These are phyloP conservation scores for Diaporthe caulivora DNA, from an alignment of 2,329 filamentous ascomycete genomes.

Conservation along the genomic window DNA sequence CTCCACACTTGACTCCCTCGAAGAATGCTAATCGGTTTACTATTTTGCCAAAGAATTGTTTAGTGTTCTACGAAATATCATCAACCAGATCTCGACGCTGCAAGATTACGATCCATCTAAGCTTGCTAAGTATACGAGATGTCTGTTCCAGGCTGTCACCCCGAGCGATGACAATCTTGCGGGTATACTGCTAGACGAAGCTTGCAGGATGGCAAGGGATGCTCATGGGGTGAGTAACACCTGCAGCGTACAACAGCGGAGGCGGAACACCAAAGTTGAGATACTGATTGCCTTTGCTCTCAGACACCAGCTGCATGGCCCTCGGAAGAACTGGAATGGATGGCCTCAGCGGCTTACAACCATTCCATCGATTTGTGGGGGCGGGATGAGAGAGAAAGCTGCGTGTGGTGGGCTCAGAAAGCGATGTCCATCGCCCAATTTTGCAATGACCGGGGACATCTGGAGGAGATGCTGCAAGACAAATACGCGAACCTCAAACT, in stretches of 20 bases:
- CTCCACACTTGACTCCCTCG: neutral
- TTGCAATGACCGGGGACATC: constrained; percentile 64
- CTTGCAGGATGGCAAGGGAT: constrained; percentile 64
- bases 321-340: constrained; percentile 78
- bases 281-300: neutral
- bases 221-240: constrained; percentile 58
- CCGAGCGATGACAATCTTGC: constrained; percentile 67
- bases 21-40: neutral
- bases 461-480: constrained; percentile 59
- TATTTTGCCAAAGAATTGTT: constrained; percentile 58
- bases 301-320: constrained; percentile 63
- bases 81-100: constrained; percentile 75
- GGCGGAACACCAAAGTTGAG: neutral
- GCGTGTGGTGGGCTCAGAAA: constrained; percentile 72
- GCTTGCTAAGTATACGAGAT: constrained; percentile 82
- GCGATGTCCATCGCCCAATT: constrained; percentile 73
- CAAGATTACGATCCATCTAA: constrained; percentile 68
- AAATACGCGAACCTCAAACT: constrained; percentile 57
- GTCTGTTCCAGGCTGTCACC: constrained; percentile 78
- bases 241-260: constrained; percentile 49
- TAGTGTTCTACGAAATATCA: constrained; percentile 72
- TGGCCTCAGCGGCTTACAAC: constrained; percentile 78
- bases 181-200: constrained; percentile 74
- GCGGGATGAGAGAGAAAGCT: constrained; percentile 64
- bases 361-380: constrained; percentile 76